Base-by-base conservation (phyloP, 2,329 filamentous ascomycete species). In the Nothophaeocryptopus gaeumannii region DNA sequence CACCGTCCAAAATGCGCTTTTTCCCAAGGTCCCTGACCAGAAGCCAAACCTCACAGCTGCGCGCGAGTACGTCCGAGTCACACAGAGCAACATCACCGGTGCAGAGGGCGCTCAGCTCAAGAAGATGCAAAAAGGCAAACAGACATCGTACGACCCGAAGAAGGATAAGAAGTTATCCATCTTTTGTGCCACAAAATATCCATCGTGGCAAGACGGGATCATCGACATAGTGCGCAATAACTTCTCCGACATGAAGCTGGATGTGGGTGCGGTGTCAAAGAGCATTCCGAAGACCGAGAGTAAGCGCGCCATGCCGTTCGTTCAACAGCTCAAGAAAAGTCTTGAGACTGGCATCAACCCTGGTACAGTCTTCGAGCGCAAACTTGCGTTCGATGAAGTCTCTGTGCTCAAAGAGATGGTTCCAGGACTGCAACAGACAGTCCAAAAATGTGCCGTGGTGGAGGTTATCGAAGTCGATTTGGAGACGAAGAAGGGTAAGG, bases 231-330 rank as follows among this genome's bases (percentile, higher is more conserved):
- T 95, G 13, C 82, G 83, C 58, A 79, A 87, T 63, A 75, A 82
- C 54, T 89, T 89, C 72, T 79, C 88, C 53, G 70, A 78, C 13
- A 60, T 79, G 40, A 81, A 74, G 58, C 76, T 87, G 57, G 85
- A 95, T 65, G 88, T 95, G 68, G 95, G 95, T 76, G 83, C 82
- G 49, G 76, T 96, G 39, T 88, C 84, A 63, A 84, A 83, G 59
- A 81, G 84, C 65, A 85, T 96, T 50, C 83, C 83, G 60, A 95
- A 95, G 77, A 78, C 89, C 65, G 88, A 95, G 73, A 89, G 90
- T 80, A 99, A 97, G 82, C 93, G 95, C 74, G 92, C 90, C 2
- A 97, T 97, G 92, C 93, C 93, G 0, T 97, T 96, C 66, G 85
- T 96, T 42, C 91, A 97, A 74, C 74, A 70, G 5, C 76, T 97